Conservation (phyloP, 306 rosid genomes). For the Astragalus glycyphyllos region DNA sequence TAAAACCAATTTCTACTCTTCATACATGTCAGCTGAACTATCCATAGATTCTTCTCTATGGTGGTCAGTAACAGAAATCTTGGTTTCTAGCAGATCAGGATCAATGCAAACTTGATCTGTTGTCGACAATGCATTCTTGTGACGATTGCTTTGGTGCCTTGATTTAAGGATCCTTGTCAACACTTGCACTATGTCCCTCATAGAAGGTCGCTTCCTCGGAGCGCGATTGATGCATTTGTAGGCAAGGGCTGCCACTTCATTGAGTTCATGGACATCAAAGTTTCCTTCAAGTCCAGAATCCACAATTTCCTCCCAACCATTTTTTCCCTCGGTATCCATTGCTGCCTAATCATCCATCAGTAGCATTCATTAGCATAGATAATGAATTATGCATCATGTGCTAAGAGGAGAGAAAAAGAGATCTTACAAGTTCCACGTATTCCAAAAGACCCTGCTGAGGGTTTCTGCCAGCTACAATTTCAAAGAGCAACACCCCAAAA, state of each 20-base stretch:
- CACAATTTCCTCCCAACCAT: slow-evolving; percentile 93
- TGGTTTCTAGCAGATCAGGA: slow-evolving; percentile 59
- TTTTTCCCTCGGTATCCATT: slow-evolving; percentile 81
- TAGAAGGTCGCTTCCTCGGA: slow-evolving; percentile 80
- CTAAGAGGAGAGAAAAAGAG: background rate
- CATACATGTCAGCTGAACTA: slow-evolving; percentile 65
- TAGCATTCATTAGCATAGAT: slow-evolving; percentile 1
- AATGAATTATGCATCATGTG: no score
- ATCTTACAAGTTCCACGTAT: slow-evolving; percentile 86
- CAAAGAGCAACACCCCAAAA: slow-evolving; percentile 90
- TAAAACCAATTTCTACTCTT: slow-evolving; percentile 56
- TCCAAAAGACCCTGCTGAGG: slow-evolving; percentile 98
- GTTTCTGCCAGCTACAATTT: slow-evolving; percentile 84
- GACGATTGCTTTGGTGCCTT: slow-evolving; percentile 58
- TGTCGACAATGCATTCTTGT: slow-evolving; percentile 58
- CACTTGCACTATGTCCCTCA: slow-evolving; percentile 90
- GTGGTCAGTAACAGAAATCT: slow-evolving; percentile 52
- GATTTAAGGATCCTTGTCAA: slow-evolving; percentile 64
- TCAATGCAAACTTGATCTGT: slow-evolving; percentile 69
- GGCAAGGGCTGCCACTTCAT: slow-evolving; percentile 82
- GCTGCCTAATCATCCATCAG: slow-evolving; percentile 72
- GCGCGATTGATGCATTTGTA: slow-evolving; percentile 74
- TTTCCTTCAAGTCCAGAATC: slow-evolving; percentile 75
- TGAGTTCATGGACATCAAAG: slow-evolving; percentile 69
- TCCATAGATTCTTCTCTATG: slow-evolving; percentile 82